Base-by-base conservation (phyloP, 2,329 filamentous ascomycete species). In the Sporothrix variecibatus region DNA sequence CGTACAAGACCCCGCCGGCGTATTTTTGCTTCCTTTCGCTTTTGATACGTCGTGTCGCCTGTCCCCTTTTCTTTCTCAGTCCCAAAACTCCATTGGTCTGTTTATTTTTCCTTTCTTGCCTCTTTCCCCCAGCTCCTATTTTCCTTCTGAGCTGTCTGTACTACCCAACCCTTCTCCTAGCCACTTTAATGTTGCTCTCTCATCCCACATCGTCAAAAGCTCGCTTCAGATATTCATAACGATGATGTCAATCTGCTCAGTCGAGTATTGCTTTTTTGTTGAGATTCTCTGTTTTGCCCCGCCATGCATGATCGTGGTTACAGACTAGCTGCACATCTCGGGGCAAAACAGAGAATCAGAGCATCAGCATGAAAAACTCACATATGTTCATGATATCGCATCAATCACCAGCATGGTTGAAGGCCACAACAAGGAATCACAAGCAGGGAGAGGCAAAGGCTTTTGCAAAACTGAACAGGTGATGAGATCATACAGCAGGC, bases 281-380 rank as follows among this genome's bases (percentile, higher is more conserved):
- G n/a, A 3, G 51, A 23, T 28, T 56, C 8, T 56, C 51, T 53
- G n/a, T 53, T 5, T 46, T 8, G 8, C 20, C 17, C 15, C 17
- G 12, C 8, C 62, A 15, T 38, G 43, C 65, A 71, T 67, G 72
- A 71, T 71, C 72, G 28, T n/a, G 15, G 53, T 71, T 53, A 34
- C 65, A 70, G 26, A 23, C 43, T 23, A 58, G 40, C 65, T 73
- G 72, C 72, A 71, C 72, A 73, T 71, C 65, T 70, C 72, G 72
- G 65, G 72, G 70, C 17, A n/a, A 31, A 58, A 38, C 6, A 28
- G 12, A 8, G 28, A 40, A 23, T 31, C n/a, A 20, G 23, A 6
- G n/a, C 20, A 38, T n/a, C 2, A 2, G 20, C 8, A 67, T 20
- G 0, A 4, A 38, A 8, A 38, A 9, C 23, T 1, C 38, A 9